Evolutionary conservation across 306 rosid genomes (phyloP).

Genomic region (Pyrus betulifolia): DNA sequence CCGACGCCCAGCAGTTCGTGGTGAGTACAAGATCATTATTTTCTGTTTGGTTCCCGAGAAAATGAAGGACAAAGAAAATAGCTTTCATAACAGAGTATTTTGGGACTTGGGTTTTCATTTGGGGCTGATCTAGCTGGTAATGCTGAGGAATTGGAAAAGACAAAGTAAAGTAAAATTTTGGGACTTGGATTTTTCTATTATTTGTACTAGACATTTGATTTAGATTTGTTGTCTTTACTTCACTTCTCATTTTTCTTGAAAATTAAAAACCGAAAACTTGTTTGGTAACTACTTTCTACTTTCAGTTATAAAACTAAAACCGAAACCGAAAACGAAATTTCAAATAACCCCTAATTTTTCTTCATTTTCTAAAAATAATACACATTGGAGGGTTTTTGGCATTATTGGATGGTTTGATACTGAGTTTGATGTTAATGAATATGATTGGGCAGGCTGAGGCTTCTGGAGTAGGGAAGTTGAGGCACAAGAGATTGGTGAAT

Average conservation of each 20-base stretch:
- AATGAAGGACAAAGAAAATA: neutral
- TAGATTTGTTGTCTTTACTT: neutral
- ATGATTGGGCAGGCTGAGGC: constrained; percentile 57
- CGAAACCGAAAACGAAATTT: no score
- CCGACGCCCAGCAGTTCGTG: constrained; percentile 73
- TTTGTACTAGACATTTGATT: neutral
- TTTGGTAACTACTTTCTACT: neutral
- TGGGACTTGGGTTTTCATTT: neutral
- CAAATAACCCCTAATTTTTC: no score
- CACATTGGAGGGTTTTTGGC: neutral
- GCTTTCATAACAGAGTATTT: neutral
- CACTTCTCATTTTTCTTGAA: no score
- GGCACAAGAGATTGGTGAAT: constrained; percentile 76
- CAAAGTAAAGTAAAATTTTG: neutral
- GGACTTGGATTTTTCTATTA: neutral
- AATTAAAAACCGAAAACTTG: neutral
- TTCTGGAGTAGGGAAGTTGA: constrained; percentile 73
- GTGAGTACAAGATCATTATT: constrained; percentile 25
- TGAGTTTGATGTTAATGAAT: constrained; percentile 9
- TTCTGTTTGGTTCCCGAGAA: constrained; percentile 8
- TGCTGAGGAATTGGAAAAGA: neutral
- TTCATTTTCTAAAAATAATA: no score
- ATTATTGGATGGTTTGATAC: neutral
- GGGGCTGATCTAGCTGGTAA: neutral
- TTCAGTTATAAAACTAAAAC: no score